Evolutionary conservation across 2,329 filamentous ascomycete genomes (phyloP), one percentile per base, ranked within the genome.

Genomic region (Pyrenochaeta sp.): DNA sequence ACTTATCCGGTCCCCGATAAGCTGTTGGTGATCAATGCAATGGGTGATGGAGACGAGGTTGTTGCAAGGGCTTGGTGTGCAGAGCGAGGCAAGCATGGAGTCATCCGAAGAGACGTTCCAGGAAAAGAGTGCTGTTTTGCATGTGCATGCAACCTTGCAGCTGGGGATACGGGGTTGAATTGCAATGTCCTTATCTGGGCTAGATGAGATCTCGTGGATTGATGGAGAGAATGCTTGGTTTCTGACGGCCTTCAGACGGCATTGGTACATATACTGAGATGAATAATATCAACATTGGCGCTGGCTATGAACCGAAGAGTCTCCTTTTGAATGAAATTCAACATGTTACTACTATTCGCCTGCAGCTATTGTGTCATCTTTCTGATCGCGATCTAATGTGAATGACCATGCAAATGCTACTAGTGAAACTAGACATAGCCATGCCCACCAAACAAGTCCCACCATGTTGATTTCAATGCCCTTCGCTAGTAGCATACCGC

Each of bases 401-500:
- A 79, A 77, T 53, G 77, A 75, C 52, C 82, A 85, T 2, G 74
- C 77, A 11, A 81, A 41, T 5, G 77, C 60, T 0, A 76, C 75
- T 19, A 72, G 67, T 1, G 79, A 48, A 1, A 80, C 79, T 8
- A 81, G 62, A 3, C 68, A 66, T 15, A 76, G 72, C 32, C 84
- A 62, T 0, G 71, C 72, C 82, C 82, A 84, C 68, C 79, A 85
- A 1, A 81, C 79, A 3, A 77, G 71, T 2, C 82, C 84, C 0
- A 86, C 75, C 3, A 81, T 53, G 0, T 82, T 82, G 18, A 71
- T 63, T n/a, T 76, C 74, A 14, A 86, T 67, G 0, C 84, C 83
- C 7, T 77, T 55, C 0, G 83, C 83, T 44, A 85, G 84, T 3
- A 84, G 53, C 42, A 77, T 76, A 0, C 83, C 83, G 10, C 81